Conservation (phyloP, 768 basidiomycete species). For the Suillus variegatus region DNA sequence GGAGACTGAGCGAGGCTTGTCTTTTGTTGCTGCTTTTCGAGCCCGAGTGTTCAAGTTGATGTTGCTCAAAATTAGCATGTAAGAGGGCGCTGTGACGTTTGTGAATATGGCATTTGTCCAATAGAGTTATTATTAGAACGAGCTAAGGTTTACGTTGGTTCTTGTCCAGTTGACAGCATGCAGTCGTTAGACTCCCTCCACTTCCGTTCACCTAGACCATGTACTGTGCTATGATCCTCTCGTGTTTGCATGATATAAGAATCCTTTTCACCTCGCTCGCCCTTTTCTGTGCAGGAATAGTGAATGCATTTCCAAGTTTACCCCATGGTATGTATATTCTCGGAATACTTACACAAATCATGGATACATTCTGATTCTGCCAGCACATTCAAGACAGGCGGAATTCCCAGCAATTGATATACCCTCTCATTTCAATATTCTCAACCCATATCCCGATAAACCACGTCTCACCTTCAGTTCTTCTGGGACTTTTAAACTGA, state of each 20-base stretch:
- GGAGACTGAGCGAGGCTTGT: no score
- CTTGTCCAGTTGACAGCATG: no score
- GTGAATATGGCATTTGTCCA: no score
- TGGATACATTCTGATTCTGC: neutral
- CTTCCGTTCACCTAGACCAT: no score
- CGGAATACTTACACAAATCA: neutral
- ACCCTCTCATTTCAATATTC: neutral
- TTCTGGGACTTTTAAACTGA: slow-evolving; percentile 70
- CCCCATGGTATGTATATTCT: neutral
- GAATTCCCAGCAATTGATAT: neutral
- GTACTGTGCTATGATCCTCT: neutral
- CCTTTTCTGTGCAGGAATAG: neutral
- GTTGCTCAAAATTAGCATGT: no score
- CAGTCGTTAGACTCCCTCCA: no score
- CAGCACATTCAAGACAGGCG: neutral
- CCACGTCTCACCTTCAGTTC: slow-evolving; percentile 54
- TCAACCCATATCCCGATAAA: slow-evolving; percentile 47
- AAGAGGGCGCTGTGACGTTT: no score
- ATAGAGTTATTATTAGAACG: no score
- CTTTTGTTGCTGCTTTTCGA: no score
- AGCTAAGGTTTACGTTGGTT: no score
- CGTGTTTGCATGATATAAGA: neutral
- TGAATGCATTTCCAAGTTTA: neutral
- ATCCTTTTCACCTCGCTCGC: neutral
- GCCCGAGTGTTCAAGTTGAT: no score